Evolutionary conservation across 2,329 filamentous ascomycete species (phyloP), one percentile per base, ranked within the genome.

Genomic region (Graphiopsis chlorocephala): DNA sequence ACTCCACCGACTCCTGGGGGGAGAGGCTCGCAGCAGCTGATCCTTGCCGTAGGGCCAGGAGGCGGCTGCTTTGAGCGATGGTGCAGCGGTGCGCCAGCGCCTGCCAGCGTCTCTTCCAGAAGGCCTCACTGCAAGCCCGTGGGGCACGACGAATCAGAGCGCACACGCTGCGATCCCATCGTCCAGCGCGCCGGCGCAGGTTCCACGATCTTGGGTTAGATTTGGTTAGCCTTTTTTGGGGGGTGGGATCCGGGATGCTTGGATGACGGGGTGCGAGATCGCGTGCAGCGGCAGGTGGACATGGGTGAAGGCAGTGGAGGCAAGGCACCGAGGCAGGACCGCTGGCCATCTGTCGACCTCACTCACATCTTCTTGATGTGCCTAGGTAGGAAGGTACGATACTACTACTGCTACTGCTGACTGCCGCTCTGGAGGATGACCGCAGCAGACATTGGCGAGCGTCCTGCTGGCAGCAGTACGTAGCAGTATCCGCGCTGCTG

Each of bases 31-130:
- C 59, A 62, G 72, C 28, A 38, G 50, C 71, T 72, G 71, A 78
- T 76, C 76, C 78, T 72, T 73, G 76, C 33, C 67, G 68, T 70
- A 73, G 72, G 71, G 69, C 67, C 66, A 64, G 60, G 70, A 67
- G 67, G 48, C 11, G 15, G 31, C 47, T 71, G 66, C 65, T 71
- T 72, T 66, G 66, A 68, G 71, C 67, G 66, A 70, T 61, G 69
- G 67, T 63, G 58, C 42, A 61, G 38, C 38, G 14, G 66, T 68
- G 63, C 61, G 53, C 53, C 29, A 28, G 31, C 29, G 42, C 35
- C 25, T 33, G 42, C 26, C 42, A 56, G 65, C 65, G 64, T 65
- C 64, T 64, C 66, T 68, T 68, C 68, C 66, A 69, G 66, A 68
- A 66, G 64, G 67, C 67, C 26, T 53, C 48, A 35, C 48, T 55